Evolutionary conservation across 2,329 filamentous ascomycete genomes (phyloP).

Genomic region (Paecilomyces niveus): DNA sequence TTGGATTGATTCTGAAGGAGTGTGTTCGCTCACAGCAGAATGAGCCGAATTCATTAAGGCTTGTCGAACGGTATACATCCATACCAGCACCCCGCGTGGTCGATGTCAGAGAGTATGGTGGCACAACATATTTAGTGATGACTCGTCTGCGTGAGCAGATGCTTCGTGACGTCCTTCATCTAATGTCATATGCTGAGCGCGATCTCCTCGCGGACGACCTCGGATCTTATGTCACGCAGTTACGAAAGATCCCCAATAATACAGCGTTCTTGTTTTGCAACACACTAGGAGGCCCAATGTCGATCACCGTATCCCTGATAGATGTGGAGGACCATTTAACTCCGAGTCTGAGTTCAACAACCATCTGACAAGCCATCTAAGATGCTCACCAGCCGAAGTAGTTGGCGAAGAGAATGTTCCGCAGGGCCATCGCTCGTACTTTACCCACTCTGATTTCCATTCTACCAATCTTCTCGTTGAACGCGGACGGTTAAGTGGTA

Average conservation of each 20-base stretch:
- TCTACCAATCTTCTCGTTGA: slow-evolving; percentile 7
- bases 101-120: not conserved
- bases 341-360: slow-evolving; percentile 5
- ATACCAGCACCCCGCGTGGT: not conserved
- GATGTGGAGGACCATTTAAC: slow-evolving; percentile 3
- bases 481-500: slow-evolving; percentile 10
- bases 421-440: slow-evolving; percentile 6
- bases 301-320: slow-evolving; percentile 3
- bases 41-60: not conserved
- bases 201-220: slow-evolving; percentile 2
- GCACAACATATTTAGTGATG: not conserved
- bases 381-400: not conserved
- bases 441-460: slow-evolving; percentile 10
- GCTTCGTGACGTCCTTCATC: slow-evolving; percentile 1
- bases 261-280: slow-evolving; percentile 1
- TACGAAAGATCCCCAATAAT: slow-evolving; percentile 1
- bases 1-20: not conserved
- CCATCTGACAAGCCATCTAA: slow-evolving; percentile 1
- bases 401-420: not conserved
- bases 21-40: not conserved
- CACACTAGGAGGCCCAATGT: slow-evolving; percentile 1
- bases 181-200: slow-evolving; percentile 4
- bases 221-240: slow-evolving; percentile 1
- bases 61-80: not conserved
- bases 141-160: not conserved